phyloP scores from a whole-genome alignment of 192 early-diverging fungal species.

The Coemansia sp. region DNA sequence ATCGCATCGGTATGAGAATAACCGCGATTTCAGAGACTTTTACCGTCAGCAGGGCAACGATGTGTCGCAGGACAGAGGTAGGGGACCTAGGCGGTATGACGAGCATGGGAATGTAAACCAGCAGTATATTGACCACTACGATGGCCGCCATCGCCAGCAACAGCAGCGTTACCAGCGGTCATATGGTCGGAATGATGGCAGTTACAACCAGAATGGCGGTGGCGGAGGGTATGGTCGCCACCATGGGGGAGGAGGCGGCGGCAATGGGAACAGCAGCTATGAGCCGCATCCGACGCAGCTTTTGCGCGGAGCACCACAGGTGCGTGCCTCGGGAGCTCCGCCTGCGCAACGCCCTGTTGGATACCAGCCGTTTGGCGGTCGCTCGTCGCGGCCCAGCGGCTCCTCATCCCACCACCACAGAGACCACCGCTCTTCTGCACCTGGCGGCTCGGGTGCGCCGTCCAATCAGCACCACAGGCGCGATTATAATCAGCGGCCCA shows the following conservation, averaged over 20 bases:
- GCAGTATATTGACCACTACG: constrained; percentile 21
- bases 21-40: constrained; percentile 40
- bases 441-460: not conserved
- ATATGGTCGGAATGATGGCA: constrained; percentile 1
- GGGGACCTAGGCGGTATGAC: constrained; percentile 46
- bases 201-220: not conserved
- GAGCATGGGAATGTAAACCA: constrained; percentile 41
- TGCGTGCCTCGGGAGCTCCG: constrained; percentile 1
- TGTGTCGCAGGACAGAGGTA: constrained; percentile 41
- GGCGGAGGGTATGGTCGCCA: too few species aligned
- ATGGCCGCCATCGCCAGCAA: constrained; percentile 2
- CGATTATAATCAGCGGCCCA: not conserved
- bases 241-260: too few species aligned
- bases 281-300: too few species aligned
- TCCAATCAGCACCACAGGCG: too few species aligned
- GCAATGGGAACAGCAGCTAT: too few species aligned
- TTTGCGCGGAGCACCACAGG: too few species aligned
- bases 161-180: constrained; percentile 1
- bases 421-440: not conserved
- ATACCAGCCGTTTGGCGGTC: constrained; percentile 37
- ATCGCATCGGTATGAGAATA: constrained; percentile 26
- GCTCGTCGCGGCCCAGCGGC: constrained; percentile 6
- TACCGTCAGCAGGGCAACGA: constrained; percentile 52
- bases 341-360: constrained; percentile 25
- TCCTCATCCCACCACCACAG: not conserved